Conservation (phyloP, 768 basidiomycete genomes). For the Tulasnella sp. region DNA sequence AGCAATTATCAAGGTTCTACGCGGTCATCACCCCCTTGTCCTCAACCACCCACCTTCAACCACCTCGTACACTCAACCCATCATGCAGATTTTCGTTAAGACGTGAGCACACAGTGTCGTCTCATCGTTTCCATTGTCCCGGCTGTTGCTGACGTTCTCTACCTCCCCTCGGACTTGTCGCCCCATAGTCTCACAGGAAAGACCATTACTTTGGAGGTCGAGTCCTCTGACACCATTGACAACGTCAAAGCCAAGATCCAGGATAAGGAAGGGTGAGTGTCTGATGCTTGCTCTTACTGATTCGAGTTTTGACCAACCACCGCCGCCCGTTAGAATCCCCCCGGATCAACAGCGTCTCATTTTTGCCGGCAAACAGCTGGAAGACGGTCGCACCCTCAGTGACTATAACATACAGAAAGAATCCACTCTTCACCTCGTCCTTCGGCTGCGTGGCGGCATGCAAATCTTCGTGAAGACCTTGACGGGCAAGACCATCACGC, state of each 20-base stretch:
- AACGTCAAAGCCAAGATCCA: constrained; percentile 98
- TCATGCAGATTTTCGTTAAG: constrained; percentile 48
- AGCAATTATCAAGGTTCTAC: not conserved
- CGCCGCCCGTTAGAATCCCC: constrained; percentile 39
- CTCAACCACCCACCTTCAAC: not conserved
- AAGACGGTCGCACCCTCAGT: constrained; percentile 83
- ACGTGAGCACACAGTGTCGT: constrained; percentile 35
- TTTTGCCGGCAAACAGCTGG: constrained; percentile 91
- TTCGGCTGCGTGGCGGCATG: constrained; percentile 50
- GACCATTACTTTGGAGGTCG: constrained; percentile 45
- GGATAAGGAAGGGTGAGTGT: constrained; percentile 86
- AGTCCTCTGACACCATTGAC: constrained; percentile 63
- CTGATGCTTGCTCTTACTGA: not conserved
- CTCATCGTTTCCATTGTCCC: constrained; percentile 5
- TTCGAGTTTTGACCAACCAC: constrained; percentile 17
- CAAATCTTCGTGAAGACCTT: constrained; percentile 52
- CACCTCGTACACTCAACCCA: not conserved
- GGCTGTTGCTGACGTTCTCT: not conserved
- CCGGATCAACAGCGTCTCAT: constrained; percentile 49
- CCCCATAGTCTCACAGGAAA: constrained; percentile 43
- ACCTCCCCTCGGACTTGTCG: not conserved
- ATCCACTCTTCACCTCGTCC: constrained; percentile 45
- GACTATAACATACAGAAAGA: constrained; percentile 49
- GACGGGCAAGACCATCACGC: constrained; percentile 48
- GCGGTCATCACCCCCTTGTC: not conserved